These are phyloP conservation scores for Periconia digitata DNA, from an alignment of 2,329 filamentous ascomycete genomes.

Conservation along the genomic window DNA sequence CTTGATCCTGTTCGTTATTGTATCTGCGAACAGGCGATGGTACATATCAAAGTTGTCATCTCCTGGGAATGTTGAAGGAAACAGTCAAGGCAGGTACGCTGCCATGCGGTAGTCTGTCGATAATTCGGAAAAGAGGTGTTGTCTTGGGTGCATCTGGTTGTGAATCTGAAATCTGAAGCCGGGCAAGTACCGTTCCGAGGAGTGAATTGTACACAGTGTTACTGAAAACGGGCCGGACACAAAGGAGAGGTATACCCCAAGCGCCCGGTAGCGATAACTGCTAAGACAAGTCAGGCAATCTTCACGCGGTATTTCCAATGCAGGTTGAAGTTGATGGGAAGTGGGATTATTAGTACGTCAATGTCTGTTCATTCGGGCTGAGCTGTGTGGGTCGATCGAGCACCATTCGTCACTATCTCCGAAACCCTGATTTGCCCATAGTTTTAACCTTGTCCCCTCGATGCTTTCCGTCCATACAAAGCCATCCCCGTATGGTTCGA, in stretches of 20 bases:
- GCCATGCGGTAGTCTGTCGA: constrained; percentile 8
- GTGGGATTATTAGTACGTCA: neutral
- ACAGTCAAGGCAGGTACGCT: neutral
- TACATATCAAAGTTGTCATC: neutral
- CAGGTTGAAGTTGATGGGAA: neutral
- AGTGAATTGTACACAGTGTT: constrained; percentile 4
- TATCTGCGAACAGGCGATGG: constrained; percentile 2
- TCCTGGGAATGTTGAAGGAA: constrained; percentile 1
- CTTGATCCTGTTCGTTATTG: neutral
- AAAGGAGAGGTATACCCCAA: constrained; percentile 14
- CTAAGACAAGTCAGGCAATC: constrained; percentile 7
- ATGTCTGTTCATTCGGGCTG: neutral
- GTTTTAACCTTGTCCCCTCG: neutral
- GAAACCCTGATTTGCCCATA: constrained; percentile 4
- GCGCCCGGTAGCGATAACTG: constrained; percentile 9
- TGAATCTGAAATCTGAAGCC: constrained; percentile 4
- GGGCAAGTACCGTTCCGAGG: constrained; percentile 1
- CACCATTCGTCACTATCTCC: constrained; percentile 3
- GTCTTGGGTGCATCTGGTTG: constrained; percentile 11
- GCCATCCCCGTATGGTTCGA: neutral
- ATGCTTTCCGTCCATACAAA: neutral
- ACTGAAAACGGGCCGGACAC: constrained; percentile 26
- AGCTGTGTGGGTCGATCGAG: neutral
- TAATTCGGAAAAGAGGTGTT: neutral
- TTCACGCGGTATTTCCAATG: constrained; percentile 7